These are phyloP conservation scores for Candida patagonica DNA, from an alignment of 805 yeast species.

Conservation along the genomic window DNA sequence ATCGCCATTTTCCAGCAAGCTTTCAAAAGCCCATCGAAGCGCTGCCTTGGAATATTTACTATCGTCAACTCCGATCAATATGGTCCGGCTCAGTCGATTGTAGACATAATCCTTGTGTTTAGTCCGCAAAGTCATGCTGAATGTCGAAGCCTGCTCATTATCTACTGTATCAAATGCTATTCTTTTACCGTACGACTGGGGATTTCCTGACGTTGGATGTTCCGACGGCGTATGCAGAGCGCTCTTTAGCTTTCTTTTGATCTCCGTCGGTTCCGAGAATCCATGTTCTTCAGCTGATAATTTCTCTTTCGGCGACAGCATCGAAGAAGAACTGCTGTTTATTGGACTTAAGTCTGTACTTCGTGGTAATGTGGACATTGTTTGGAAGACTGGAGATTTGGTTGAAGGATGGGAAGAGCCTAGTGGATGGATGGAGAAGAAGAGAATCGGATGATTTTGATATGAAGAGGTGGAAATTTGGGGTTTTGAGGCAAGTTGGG, in stretches of 20 bases:
- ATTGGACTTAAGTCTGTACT: too few species aligned
- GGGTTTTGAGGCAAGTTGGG: too few species aligned
- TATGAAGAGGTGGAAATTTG: too few species aligned
- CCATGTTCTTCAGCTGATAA: neutral
- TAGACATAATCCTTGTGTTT: constrained; percentile 32
- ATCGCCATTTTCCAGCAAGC: constrained; percentile 37
- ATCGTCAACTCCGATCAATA: constrained; percentile 37
- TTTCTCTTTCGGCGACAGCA: neutral
- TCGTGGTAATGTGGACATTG: too few species aligned
- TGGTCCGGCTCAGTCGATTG: constrained; percentile 33
- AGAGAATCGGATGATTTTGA: too few species aligned
- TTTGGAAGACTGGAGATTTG: too few species aligned
- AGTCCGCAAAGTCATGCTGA: constrained; percentile 32
- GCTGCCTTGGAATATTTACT: constrained; percentile 36
- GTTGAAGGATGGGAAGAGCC: too few species aligned
- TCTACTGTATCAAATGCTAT: constrained; percentile 37
- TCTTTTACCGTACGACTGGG: constrained; percentile 23
- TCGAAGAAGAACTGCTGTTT: too few species aligned
- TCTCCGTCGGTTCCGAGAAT: neutral
- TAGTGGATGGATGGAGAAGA: too few species aligned
- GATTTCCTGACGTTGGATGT: neutral
- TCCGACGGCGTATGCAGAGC: neutral
- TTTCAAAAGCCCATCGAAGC: constrained; percentile 37
- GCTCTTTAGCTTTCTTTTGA: neutral
- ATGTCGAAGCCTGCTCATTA: constrained; percentile 27